These are phyloP conservation scores for Lycium ferocissimum DNA, from an alignment of 257 asterid genomes.

Conservation along the genomic window DNA sequence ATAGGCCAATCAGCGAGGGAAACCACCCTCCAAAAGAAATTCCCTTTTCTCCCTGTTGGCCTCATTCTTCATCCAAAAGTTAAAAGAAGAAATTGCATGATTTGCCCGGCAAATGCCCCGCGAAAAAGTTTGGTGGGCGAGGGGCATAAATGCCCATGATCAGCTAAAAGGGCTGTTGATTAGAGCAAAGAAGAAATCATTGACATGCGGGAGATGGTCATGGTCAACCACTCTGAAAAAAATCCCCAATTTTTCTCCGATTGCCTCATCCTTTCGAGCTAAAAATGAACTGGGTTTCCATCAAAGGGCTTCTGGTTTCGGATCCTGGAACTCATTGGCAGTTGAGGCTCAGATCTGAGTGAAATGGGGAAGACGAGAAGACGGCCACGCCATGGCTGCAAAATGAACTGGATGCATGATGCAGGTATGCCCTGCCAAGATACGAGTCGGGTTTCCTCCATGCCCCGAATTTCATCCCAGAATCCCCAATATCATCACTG, in stretches of 20 bases:
- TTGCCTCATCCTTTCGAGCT: not conserved
- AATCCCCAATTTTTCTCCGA: not conserved
- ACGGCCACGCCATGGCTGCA: not conserved
- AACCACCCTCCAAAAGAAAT: not conserved
- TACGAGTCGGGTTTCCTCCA: not conserved
- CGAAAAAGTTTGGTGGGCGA: too few relatives aligned
- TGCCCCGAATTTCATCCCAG: not conserved
- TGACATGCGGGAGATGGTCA: too few relatives aligned
- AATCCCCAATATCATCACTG: not conserved
- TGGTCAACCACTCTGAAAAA: not conserved
- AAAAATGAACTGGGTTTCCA: not conserved
- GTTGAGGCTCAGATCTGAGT: slow-evolving; percentile 14
- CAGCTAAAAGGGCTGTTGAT: too few relatives aligned
- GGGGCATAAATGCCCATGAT: too few relatives aligned
- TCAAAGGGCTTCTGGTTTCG: too few relatives aligned
- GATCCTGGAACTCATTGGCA: too few relatives aligned
- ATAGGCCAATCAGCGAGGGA: too few relatives aligned
- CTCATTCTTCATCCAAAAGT: too few relatives aligned
- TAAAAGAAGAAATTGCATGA: too few relatives aligned
- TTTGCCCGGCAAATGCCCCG: too few relatives aligned
- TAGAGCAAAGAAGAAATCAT: too few relatives aligned
- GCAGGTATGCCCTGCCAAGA: not conserved
- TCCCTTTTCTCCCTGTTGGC: too few relatives aligned
- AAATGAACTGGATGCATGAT: not conserved
- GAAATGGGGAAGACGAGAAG: slow-evolving; percentile 9